Conservation (phyloP, 2,329 filamentous ascomycete species). For the Paracoccidioides brasiliensis region DNA sequence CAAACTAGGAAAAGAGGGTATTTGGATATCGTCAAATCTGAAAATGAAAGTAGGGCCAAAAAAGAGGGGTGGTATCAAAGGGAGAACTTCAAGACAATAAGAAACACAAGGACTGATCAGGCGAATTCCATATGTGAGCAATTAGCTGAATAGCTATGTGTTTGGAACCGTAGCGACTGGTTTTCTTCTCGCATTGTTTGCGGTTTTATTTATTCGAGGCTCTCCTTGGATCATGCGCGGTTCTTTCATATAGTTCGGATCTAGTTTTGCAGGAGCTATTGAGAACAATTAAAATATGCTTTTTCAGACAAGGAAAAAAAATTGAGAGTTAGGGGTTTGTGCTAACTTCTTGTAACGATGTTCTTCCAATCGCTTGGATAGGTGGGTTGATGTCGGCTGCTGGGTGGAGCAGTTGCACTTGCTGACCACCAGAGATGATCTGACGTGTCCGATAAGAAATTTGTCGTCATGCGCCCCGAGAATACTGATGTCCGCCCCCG, state of each 20-base stretch:
- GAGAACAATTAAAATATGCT: slow-evolving; percentile 18
- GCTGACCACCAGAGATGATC: slow-evolving; percentile 53
- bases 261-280: slow-evolving; percentile 68
- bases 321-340: slow-evolving; percentile 4
- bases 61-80: background rate
- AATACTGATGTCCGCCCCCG: slow-evolving; percentile 46
- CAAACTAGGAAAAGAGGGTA: background rate
- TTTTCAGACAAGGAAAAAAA: background rate
- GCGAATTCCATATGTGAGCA: background rate
- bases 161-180: slow-evolving; percentile 20
- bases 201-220: slow-evolving; percentile 44
- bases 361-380: slow-evolving; percentile 39
- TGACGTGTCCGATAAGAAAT: slow-evolving; percentile 49
- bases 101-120: background rate
- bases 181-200: slow-evolving; percentile 30
- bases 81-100: background rate
- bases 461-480: slow-evolving; percentile 35
- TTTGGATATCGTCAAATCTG: background rate
- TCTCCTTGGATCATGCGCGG: slow-evolving; percentile 79
- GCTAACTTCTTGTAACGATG: slow-evolving; percentile 38
- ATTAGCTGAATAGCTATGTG: background rate
- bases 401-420: slow-evolving; percentile 43
- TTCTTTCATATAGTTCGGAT: slow-evolving; percentile 79
- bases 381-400: slow-evolving; percentile 34
- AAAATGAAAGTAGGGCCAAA: background rate